Evolutionary conservation across 306 rosid species (phyloP).

Genomic region (Hippophae gyantsensis): DNA sequence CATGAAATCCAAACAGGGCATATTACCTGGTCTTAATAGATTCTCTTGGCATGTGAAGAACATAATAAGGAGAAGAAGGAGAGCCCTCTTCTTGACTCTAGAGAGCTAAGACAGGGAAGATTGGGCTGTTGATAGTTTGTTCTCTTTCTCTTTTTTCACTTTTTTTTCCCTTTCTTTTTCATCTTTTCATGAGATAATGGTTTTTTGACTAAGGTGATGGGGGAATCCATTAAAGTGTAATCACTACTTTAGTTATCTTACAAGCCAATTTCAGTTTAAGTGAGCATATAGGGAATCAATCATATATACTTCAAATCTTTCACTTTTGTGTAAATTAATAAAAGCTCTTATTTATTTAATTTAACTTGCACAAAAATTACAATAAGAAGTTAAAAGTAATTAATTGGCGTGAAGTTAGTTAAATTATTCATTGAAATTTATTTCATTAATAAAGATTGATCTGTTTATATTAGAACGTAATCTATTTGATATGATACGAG

Average conservation of each 20-base stretch:
- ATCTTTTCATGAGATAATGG: conserved; percentile 36
- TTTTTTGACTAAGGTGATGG: conserved; percentile 48
- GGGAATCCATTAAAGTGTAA: conserved; percentile 43
- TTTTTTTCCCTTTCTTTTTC: conserved; percentile 22
- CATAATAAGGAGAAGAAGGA: conserved; percentile 15
- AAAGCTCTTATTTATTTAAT: too few relatives aligned
- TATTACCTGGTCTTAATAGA: conserved; percentile 9
- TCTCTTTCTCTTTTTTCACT: conserved; percentile 20
- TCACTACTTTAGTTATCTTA: conserved; percentile 28
- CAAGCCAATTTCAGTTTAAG: conserved; percentile 17
- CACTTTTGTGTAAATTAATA: not conserved
- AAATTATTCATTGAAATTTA: too few relatives aligned
- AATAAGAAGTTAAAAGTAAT: too few relatives aligned
- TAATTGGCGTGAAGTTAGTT: too few relatives aligned
- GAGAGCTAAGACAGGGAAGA: conserved; percentile 16
- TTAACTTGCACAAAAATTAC: too few relatives aligned
- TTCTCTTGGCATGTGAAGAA: not conserved
- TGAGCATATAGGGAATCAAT: conserved; percentile 1
- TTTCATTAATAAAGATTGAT: too few relatives aligned
- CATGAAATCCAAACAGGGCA: not conserved
- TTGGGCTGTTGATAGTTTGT: conserved; percentile 3
- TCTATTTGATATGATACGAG: too few relatives aligned
- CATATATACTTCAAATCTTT: not conserved
- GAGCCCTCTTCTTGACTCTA: not conserved
- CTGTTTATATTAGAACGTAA: too few relatives aligned